phyloP scores from a whole-genome alignment of 2,329 filamentous ascomycete species.

The Fusarium irregulare region DNA sequence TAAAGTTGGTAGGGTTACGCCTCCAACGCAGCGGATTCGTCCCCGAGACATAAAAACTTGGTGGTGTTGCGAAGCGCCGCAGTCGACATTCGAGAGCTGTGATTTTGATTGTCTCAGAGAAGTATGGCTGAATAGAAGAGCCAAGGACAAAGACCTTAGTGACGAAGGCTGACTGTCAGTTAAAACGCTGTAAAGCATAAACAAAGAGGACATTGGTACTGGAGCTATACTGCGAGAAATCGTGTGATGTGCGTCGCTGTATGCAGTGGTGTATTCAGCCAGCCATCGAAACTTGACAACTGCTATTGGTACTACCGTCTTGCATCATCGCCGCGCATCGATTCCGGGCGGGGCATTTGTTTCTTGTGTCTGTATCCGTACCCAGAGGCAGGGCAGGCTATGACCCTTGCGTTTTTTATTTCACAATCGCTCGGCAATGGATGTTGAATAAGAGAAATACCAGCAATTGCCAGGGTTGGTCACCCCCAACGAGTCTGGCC shows the following conservation, averaged over 20 bases:
- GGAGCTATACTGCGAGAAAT: not conserved
- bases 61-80: conserved; percentile 25
- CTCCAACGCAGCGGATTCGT: conserved; percentile 36
- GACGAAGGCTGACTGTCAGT: not conserved
- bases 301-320: conserved; percentile 15
- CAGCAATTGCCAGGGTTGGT: conserved; percentile 11
- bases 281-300: conserved; percentile 13
- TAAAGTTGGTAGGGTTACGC: conserved; percentile 25
- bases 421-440: conserved; percentile 13
- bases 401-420: conserved; percentile 23
- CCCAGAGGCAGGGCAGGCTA: conserved; percentile 9
- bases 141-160: conserved; percentile 6
- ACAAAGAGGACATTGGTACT: not conserved
- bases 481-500: conserved; percentile 21
- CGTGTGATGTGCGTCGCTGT: not conserved
- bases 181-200: not conserved
- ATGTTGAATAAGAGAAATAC: not conserved
- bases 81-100: conserved; percentile 10
- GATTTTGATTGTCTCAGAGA: not conserved
- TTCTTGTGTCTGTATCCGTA: conserved; percentile 10
- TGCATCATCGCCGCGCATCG: conserved; percentile 29
- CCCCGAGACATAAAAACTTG: conserved; percentile 16
- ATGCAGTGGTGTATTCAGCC: conserved; percentile 16
- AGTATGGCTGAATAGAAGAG: not conserved
- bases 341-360: conserved; percentile 27